Conservation (phyloP, 2,329 filamentous ascomycete species). For the Colletotrichum falcatum region DNA sequence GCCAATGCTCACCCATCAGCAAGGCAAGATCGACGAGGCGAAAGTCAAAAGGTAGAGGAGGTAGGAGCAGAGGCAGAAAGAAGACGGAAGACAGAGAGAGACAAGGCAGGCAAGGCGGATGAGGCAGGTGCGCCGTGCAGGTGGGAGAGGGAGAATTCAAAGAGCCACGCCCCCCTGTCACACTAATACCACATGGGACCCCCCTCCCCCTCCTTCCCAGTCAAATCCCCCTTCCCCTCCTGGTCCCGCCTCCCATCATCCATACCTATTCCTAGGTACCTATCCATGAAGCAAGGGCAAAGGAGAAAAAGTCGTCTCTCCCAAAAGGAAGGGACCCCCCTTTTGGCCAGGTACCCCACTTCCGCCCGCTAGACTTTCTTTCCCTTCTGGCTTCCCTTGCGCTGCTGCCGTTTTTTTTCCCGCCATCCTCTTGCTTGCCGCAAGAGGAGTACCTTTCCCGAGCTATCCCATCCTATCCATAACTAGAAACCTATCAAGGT, state of each 20-base stretch:
- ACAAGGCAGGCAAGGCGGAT: background rate
- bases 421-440: background rate
- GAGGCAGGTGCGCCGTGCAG: background rate
- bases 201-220: slow-evolving; percentile 14
- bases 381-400: slow-evolving; percentile 13
- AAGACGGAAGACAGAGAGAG: background rate
- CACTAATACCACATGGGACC: slow-evolving; percentile 1
- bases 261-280: background rate
- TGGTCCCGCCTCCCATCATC: background rate
- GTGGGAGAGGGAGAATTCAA: background rate
- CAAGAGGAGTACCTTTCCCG: no score
- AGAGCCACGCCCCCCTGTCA: slow-evolving; percentile 16
- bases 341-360: slow-evolving; percentile 33
- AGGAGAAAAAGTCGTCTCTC: slow-evolving; percentile 1
- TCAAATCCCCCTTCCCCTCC: slow-evolving; percentile 12
- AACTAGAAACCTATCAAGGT: no score
- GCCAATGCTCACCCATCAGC: background rate
- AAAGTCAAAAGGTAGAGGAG: background rate
- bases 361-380: slow-evolving; percentile 22
- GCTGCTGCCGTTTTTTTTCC: background rate
- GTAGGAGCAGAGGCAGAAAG: background rate
- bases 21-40: background rate
- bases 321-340: slow-evolving; percentile 16
- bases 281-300: background rate
- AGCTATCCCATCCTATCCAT: no score